Evolutionary conservation across 73 alveolate genomes (phyloP), one percentile per base, ranked within the genome.

Genomic region (Paramecium tetraurelia): DNA sequence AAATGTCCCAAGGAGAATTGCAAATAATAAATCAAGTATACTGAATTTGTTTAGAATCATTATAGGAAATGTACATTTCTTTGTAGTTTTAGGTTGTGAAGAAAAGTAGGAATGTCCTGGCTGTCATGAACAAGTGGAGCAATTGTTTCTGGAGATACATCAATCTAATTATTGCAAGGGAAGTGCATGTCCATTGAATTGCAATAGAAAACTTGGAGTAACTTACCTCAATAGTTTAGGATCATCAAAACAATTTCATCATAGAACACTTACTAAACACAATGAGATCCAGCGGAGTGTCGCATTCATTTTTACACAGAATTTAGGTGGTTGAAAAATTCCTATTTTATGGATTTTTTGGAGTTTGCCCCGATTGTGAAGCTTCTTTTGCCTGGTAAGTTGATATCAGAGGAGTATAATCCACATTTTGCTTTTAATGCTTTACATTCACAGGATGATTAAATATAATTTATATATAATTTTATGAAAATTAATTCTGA

Each of bases 401-500:
- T 12, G 76, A 44, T 40, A 21, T 40, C 5, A 21, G 72, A 35
- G 90, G 90, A 18, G 7, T 10, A n/a, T 12, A 80, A 41, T 41
- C 21, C 4, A 80, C 90, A 8, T 80, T 80, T 48, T 80, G 90
- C 10, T 80, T 80, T 35, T 20, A 21, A 9, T 80, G 90, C 24
- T 80, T 80, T 46, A 40, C 50, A 46, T 24, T 80, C 21, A 27
- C 57, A 41, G 18, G 90, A 80, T 80, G 40, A 89, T 53, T 53
- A 53, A 16, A 16, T 48, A 53, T 53, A 53, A 53, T 18, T 18
- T 53, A 40, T 63, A 59, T 59, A 31, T 63, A 63, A 22, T 31
- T 27, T 63, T 31, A 63, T 89, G 92, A 89, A 89, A 89, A 71
- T 89, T 43, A 89, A 77, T 69, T 77, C 94, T 29, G 94, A 89